Percentiles rank a stretch among this genome's conserved stretches.
Evolutionary conservation across 257 asterid genomes (phyloP).

Genomic region (Echium plantagineum): DNA sequence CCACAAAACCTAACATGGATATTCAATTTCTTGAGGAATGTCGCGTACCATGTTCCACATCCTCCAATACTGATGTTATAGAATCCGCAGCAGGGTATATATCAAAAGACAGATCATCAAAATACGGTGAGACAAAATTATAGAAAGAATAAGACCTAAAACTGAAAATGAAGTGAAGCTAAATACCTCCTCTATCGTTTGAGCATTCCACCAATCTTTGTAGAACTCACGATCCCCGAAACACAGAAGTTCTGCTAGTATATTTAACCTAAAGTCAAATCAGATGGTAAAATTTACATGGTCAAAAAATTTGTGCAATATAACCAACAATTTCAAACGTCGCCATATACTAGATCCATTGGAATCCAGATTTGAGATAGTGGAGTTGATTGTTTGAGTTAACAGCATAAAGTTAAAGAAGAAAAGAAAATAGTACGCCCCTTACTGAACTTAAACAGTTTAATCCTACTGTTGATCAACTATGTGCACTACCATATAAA

Average conservation of each 20-base stretch:
- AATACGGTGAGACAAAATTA: constrained; percentile 7
- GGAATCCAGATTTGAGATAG: too few species aligned
- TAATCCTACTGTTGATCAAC: too few species aligned
- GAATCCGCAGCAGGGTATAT: constrained; percentile 25
- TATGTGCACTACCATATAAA: too few species aligned
- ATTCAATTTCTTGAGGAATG: constrained; percentile 1
- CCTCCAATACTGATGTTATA: constrained; percentile 81
- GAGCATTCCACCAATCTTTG: constrained; percentile 99
- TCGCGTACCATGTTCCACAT: constrained; percentile 96
- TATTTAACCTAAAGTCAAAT: constrained; percentile 76
- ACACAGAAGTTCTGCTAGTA: constrained; percentile 82
- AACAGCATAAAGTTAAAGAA: too few species aligned
- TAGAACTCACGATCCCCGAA: constrained; percentile 99
- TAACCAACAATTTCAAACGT: not conserved
- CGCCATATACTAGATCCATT: not conserved
- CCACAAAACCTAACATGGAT: not conserved
- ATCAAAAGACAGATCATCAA: constrained; percentile 12
- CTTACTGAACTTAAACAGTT: too few species aligned
- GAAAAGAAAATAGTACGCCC: too few species aligned
- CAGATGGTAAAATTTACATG: constrained; percentile 6
- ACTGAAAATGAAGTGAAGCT: not conserved
- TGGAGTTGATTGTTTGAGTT: too few species aligned
- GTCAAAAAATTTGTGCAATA: constrained; percentile 5
- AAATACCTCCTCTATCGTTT: constrained; percentile 86
- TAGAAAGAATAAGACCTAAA: not conserved